Evolutionary conservation across 2,329 filamentous ascomycete species (phyloP).

Genomic region (Cercospora sesami): DNA sequence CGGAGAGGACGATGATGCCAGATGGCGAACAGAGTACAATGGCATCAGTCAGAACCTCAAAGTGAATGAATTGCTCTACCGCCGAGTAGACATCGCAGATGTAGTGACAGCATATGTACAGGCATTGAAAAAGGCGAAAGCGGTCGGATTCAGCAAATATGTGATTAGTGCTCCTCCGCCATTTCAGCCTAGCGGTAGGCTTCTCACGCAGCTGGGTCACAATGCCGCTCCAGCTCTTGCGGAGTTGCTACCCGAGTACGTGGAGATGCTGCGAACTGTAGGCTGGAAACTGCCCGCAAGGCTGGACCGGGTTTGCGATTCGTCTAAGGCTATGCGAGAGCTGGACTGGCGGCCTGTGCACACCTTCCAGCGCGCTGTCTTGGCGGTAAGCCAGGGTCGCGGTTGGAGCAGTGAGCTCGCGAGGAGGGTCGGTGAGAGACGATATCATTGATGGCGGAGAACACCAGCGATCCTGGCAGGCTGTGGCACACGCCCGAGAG

Average conservation of each 20-base stretch:
- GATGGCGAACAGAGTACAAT: too few relatives aligned
- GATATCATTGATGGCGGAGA: too few relatives aligned
- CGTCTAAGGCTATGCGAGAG: constrained; percentile 16
- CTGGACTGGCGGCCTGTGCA: constrained; percentile 18
- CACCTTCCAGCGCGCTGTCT: constrained; percentile 18
- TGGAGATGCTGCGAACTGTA: constrained; percentile 6
- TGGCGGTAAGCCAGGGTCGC: not conserved
- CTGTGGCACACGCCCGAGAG: too few relatives aligned
- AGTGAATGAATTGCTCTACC: too few relatives aligned
- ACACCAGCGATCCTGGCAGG: too few relatives aligned
- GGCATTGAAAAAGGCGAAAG: not conserved
- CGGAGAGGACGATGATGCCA: too few relatives aligned
- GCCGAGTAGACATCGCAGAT: too few relatives aligned
- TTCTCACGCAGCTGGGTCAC: not conserved
- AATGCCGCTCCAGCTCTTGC: not conserved
- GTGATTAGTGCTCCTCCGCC: too few relatives aligned
- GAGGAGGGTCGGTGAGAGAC: too few relatives aligned
- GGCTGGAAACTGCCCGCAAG: constrained; percentile 18
- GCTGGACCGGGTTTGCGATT: constrained; percentile 22
- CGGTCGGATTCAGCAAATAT: not conserved
- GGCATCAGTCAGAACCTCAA: too few relatives aligned
- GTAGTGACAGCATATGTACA: too few relatives aligned
- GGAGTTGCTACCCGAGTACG: not conserved
- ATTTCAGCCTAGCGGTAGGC: too few relatives aligned
- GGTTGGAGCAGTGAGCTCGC: not conserved